phyloP scores from a whole-genome alignment of 2,329 filamentous ascomycete species.

The Aspergillus thermomutatus region DNA sequence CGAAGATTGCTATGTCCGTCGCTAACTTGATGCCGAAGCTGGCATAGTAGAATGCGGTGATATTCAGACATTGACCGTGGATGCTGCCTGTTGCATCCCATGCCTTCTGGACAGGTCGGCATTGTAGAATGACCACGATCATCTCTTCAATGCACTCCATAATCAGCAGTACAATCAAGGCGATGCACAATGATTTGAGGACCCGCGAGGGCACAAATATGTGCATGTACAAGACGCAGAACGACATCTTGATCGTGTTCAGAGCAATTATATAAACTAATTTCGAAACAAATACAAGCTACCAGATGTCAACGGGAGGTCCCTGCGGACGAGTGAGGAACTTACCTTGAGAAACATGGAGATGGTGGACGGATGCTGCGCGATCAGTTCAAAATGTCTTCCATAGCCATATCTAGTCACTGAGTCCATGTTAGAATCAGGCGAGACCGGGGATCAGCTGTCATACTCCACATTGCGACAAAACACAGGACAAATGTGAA shows the following conservation, averaged over 20 bases:
- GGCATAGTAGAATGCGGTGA: slow-evolving; percentile 15
- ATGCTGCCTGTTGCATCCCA: slow-evolving; percentile 13
- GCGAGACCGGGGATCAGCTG: background rate
- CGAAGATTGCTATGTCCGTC: slow-evolving; percentile 16
- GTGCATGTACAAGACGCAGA: slow-evolving; percentile 21
- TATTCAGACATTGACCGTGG: slow-evolving; percentile 12
- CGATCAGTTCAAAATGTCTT: slow-evolving; percentile 13
- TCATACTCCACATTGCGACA: slow-evolving; percentile 8
- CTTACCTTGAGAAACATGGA: slow-evolving; percentile 19
- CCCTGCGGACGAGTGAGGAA: no score
- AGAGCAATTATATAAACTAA: slow-evolving; percentile 26
- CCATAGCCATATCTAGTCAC: slow-evolving; percentile 22
- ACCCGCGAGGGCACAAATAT: slow-evolving; percentile 16
- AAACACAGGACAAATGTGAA: slow-evolving; percentile 11
- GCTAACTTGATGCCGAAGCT: slow-evolving; percentile 16
- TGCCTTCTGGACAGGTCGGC: slow-evolving; percentile 16
- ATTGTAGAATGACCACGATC: slow-evolving; percentile 55
- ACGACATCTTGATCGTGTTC: slow-evolving; percentile 27
- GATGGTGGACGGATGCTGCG: background rate
- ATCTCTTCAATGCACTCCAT: slow-evolving; percentile 65
- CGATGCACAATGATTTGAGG: slow-evolving; percentile 14
- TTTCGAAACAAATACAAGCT: slow-evolving; percentile 20
- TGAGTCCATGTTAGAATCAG: background rate
- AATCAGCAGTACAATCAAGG: slow-evolving; percentile 44
- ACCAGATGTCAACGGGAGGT: background rate